Base-by-base conservation (phyloP, 768 basidiomycete species). In the Rickenella mellea region DNA sequence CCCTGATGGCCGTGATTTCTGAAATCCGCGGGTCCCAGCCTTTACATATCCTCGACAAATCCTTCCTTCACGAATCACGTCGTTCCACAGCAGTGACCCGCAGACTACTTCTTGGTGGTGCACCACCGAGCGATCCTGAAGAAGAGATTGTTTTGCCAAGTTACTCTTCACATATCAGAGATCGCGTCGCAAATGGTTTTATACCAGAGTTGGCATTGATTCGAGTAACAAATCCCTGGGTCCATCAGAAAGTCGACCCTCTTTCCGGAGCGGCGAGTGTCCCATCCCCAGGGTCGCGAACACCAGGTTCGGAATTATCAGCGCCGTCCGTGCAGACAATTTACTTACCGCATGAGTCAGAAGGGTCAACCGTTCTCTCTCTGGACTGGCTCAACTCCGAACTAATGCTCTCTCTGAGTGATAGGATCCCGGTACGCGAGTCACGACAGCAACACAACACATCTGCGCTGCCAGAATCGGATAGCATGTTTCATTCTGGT, bases 11-110 rank as follows among this genome's bases (percentile, higher is more conserved):
- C 94, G 96, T 56, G n/a, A 82, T 79, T 2, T 93, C 90, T 6
- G 91, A 97, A 59, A 69, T 98, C 14, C 80, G 92, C 12, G 97
- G 94, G 60, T 91, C 91, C 1, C 70, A 97, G 5, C 94, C 94
- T 0, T 62, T 98, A 26, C 78, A 87, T 54, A 71, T 98, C 37
- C 80, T 97, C 19, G 82, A 92, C 49, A 57, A 73, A 45, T 68
- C 74, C 10, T 64, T 94, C 1, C 68, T 86, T 12, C 70, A 80
- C 11, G 92, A 96, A 56, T 83, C 89, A 1, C 70, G 80, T 26
- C 67, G 72, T 1, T 71, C 78, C 19, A 83, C 89, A 4, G 68
- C 79, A n/a, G 68, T 69, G 4, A 89, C 90, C 0, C 77, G 92
- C n/a, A 76, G 83, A 7, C 65, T 90, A 6, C 69, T 92, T 21